phyloP scores from a whole-genome alignment of 2,329 filamentous ascomycete species.

The Arthrobotrys conoides region DNA sequence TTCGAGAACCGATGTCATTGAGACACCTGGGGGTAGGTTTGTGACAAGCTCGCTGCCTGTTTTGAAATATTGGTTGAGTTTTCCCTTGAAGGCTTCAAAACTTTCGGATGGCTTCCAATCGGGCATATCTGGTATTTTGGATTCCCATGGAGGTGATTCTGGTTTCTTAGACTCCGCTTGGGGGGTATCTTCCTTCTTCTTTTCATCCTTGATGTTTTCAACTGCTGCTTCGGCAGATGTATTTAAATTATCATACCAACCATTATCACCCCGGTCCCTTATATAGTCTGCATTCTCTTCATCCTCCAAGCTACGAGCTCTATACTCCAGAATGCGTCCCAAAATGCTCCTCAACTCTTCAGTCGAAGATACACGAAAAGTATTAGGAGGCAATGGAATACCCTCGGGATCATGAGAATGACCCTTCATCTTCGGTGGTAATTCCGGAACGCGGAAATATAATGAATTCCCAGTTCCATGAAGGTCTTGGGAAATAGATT shows the following conservation, averaged over 20 bases:
- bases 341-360: conserved; percentile 40
- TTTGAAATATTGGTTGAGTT: neutral
- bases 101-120: neutral
- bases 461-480: conserved; percentile 7
- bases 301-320: neutral
- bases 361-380: conserved; percentile 30
- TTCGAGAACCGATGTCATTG: conserved; percentile 2
- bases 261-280: neutral
- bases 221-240: neutral
- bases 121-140: neutral
- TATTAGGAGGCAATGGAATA: conserved; percentile 50
- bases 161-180: neutral
- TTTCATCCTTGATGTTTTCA: neutral
- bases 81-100: neutral
- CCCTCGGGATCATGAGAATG: conserved; percentile 38
- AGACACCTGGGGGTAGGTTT: neutral
- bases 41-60: neutral
- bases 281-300: neutral
- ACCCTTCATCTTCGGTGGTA: conserved; percentile 34
- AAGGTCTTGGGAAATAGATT: neutral
- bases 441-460: conserved; percentile 42
- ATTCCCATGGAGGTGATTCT: neutral
- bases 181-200: conserved; percentile 10
- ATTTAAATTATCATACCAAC: neutral
- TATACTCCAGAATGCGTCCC: conserved; percentile 30